A percentile compares a stretch with the other conserved stretches of the same genome.
These are phyloP conservation scores for Schizopora paradoxa DNA, from an alignment of 1,284 basidiomycete species.

Conservation along the genomic window DNA sequence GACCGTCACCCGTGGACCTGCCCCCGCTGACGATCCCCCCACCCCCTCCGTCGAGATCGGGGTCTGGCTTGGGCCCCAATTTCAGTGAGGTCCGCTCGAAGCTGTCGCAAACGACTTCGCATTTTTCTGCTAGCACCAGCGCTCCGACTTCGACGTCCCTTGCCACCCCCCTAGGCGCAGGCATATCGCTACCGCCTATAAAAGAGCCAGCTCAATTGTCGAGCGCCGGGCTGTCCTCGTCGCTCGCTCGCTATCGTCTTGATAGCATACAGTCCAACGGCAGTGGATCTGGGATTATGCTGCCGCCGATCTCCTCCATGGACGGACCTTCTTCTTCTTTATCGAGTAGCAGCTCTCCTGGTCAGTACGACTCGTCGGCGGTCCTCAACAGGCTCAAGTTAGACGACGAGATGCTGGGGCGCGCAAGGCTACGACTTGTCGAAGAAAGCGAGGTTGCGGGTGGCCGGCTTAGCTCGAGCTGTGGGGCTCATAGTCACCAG, in stretches of 20 bases:
- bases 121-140: neutral
- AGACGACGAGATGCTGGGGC: conserved; percentile 15
- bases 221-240: neutral
- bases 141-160: conserved; percentile 6
- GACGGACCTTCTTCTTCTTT: conserved; percentile 5
- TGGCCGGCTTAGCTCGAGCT: too few species aligned
- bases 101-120: neutral
- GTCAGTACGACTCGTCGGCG: conserved; percentile 11
- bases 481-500: conserved; percentile 16
- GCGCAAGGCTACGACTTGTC: conserved; percentile 8
- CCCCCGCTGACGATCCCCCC: conserved; percentile 16
- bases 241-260: conserved; percentile 6
- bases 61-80: conserved; percentile 4
- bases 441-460: conserved; percentile 2
- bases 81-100: neutral
- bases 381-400: conserved; percentile 15
- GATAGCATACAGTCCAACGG: conserved; percentile 9
- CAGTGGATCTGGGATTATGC: conserved; percentile 11
- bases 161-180: conserved; percentile 7
- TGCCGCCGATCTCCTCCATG: conserved; percentile 16
- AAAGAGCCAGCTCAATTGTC: conserved; percentile 1
- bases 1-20: conserved; percentile 13
- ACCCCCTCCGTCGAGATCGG: conserved; percentile 5
- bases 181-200: conserved; percentile 11
- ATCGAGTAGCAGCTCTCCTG: conserved; percentile 1